phyloP scores from a whole-genome alignment of 2,329 filamentous ascomycete genomes.

The Helminthosporium solani region DNA sequence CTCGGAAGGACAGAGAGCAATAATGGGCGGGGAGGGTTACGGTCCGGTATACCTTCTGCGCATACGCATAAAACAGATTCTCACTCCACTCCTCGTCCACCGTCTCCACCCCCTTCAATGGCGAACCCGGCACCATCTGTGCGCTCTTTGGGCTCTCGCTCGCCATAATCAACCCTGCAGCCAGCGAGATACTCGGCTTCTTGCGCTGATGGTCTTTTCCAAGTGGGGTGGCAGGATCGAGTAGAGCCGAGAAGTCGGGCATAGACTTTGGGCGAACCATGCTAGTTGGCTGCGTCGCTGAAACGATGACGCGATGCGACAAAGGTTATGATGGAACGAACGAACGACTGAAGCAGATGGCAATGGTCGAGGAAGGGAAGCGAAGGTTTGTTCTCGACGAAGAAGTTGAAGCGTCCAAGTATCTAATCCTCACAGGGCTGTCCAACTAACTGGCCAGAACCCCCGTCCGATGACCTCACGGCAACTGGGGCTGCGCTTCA shows the following conservation, averaged over 20 bases:
- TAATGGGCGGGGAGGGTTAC: slow-evolving; percentile 1
- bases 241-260: slow-evolving; percentile 35
- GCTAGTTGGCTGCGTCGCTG: slow-evolving; percentile 1
- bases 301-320: slow-evolving; percentile 5
- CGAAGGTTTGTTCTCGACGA: slow-evolving; percentile 21
- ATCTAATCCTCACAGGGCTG: too few relatives aligned
- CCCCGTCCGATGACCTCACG: slow-evolving; percentile 37
- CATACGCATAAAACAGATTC: slow-evolving; percentile 39
- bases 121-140: slow-evolving; percentile 8
- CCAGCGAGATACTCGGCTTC: slow-evolving; percentile 37
- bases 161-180: slow-evolving; percentile 40
- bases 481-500: neutral
- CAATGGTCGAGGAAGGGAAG: neutral
- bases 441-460: slow-evolving; percentile 23
- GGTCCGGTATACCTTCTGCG: slow-evolving; percentile 29
- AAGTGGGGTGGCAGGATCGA: slow-evolving; percentile 30
- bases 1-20: neutral
- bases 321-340: neutral
- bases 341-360: neutral
- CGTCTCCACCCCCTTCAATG: slow-evolving; percentile 1
- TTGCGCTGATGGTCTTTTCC: slow-evolving; percentile 25
- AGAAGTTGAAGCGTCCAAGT: too few relatives aligned
- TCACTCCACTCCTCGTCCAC: slow-evolving; percentile 16
- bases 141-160: slow-evolving; percentile 11
- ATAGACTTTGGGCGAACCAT: slow-evolving; percentile 39